These are phyloP conservation scores for Calonectria leucothoes DNA, from an alignment of 2,329 filamentous ascomycete species.

Conservation along the genomic window DNA sequence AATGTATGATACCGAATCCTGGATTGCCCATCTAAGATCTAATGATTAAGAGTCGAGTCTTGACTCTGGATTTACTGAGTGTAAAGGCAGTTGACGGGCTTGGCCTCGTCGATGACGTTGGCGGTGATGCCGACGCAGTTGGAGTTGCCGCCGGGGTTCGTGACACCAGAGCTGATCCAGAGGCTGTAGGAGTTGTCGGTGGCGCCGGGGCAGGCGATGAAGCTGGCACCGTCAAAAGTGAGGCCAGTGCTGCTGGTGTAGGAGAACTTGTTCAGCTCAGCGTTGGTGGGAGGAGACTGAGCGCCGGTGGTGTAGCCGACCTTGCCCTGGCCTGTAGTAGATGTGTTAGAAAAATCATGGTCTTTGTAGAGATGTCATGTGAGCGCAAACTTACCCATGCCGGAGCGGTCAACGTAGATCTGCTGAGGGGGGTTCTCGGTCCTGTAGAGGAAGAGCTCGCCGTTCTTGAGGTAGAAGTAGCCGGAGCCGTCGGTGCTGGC, in stretches of 20 bases:
- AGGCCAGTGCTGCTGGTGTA: conserved; percentile 57
- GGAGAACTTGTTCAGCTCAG: conserved; percentile 60
- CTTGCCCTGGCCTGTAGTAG: conserved; percentile 64
- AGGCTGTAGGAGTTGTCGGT: conserved; percentile 53
- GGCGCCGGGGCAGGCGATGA: conserved; percentile 65
- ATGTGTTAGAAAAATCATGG: too few species aligned
- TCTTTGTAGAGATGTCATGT: too few species aligned
- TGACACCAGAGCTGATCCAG: conserved; percentile 48
- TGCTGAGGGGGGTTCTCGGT: conserved; percentile 56
- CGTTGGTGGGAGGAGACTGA: conserved; percentile 48
- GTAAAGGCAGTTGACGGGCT: conserved; percentile 53
- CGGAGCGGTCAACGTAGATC: conserved; percentile 66
- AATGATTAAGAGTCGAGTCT: background rate
- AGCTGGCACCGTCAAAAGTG: conserved; percentile 54
- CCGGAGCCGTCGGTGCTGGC: conserved; percentile 53
- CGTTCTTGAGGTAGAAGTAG: conserved; percentile 60
- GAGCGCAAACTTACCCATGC: too few species aligned
- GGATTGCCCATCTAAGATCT: background rate
- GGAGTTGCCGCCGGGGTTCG: conserved; percentile 50
- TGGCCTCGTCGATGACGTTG: conserved; percentile 39
- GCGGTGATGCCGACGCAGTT: conserved; percentile 51
- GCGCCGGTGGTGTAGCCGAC: conserved; percentile 62
- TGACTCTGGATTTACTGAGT: conserved; percentile 18
- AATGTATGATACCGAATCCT: background rate
- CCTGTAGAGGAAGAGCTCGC: conserved; percentile 59